phyloP scores from a whole-genome alignment of 495 filamentous ascomycete species.

The Symbiotaphrina buchneri region DNA sequence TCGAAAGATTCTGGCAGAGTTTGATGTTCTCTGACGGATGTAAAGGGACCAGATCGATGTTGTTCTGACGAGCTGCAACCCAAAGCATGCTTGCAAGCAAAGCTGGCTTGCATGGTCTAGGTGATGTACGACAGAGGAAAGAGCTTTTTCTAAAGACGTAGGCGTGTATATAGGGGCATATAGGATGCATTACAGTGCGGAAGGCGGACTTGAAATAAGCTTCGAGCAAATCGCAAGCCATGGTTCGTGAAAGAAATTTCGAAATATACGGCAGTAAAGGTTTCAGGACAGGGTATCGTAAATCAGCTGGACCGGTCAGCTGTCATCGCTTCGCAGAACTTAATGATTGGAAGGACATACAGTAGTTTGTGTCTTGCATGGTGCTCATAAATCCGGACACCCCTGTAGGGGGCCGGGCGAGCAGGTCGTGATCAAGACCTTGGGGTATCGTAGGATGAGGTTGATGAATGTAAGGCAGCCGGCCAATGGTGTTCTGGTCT shows the following conservation, averaged over 20 bases:
- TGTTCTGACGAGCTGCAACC: conserved; percentile 86
- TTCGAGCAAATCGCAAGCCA: conserved; percentile 74
- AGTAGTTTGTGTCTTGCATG: too few relatives aligned
- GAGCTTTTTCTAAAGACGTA: conserved; percentile 84
- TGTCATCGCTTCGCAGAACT: conserved; percentile 23
- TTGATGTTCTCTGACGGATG: conserved; percentile 68
- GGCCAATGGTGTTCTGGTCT: too few relatives aligned
- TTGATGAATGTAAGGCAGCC: too few relatives aligned
- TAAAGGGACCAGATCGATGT: conserved; percentile 69
- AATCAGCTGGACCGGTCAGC: conserved; percentile 20
- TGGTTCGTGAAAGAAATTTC: conserved; percentile 53
- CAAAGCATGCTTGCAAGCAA: conserved; percentile 85
- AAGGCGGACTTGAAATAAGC: conserved; percentile 73
- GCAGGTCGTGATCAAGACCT: too few relatives aligned
- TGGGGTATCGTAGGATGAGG: too few relatives aligned
- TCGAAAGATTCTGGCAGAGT: conserved; percentile 75
- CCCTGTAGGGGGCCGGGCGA: conserved; percentile 61
- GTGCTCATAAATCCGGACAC: too few relatives aligned
- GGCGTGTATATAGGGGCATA: conserved; percentile 79
- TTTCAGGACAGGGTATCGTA: conserved; percentile 73
- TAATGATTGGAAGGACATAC: conserved; percentile 59
- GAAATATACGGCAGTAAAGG: conserved; percentile 63
- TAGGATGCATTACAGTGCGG: conserved; percentile 65
- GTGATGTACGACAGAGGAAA: conserved; percentile 66
- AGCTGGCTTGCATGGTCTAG: conserved; percentile 64